Evolutionary conservation across 179 eudicot species (phyloP).

Genomic region (Amaranthus tricolor): DNA sequence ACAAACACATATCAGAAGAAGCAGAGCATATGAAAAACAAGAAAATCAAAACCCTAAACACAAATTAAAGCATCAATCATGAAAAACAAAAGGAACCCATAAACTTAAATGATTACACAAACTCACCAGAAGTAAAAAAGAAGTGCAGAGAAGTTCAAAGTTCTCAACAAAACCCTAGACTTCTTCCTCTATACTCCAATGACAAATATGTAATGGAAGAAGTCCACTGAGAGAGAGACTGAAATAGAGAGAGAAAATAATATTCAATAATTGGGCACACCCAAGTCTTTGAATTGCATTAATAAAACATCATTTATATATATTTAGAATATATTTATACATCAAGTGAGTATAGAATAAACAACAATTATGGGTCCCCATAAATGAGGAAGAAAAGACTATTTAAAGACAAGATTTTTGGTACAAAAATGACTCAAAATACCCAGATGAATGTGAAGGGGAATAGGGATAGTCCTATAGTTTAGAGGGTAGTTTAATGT

Average conservation of each 20-base stretch:
- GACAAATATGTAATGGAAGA: slow-evolving; percentile 27
- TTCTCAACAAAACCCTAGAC: slow-evolving; percentile 33
- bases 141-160: slow-evolving; percentile 1
- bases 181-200: slow-evolving; percentile 20
- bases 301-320: slow-evolving; percentile 16
- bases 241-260: slow-evolving; percentile 4
- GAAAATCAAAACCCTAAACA: slow-evolving; percentile 24
- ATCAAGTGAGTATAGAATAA: not conserved
- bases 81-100: slow-evolving; percentile 17
- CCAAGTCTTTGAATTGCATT: slow-evolving; percentile 21
- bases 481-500: not conserved
- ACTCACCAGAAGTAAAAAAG: slow-evolving; percentile 21
- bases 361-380: slow-evolving; percentile 1
- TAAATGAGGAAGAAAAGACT: slow-evolving; percentile 6
- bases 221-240: slow-evolving; percentile 34
- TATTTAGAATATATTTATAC: not conserved
- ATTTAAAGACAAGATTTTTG: slow-evolving; percentile 1
- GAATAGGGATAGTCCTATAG: not conserved
- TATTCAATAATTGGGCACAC: slow-evolving; percentile 30
- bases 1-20: slow-evolving; percentile 21
- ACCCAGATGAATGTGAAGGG: not conserved
- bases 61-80: not conserved
- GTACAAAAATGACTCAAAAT: slow-evolving; percentile 4
- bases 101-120: not conserved
- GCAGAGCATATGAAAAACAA: slow-evolving; percentile 22